phyloP scores from a whole-genome alignment of 2,329 filamentous ascomycete species.

The Cladobotryum mycophilum region DNA sequence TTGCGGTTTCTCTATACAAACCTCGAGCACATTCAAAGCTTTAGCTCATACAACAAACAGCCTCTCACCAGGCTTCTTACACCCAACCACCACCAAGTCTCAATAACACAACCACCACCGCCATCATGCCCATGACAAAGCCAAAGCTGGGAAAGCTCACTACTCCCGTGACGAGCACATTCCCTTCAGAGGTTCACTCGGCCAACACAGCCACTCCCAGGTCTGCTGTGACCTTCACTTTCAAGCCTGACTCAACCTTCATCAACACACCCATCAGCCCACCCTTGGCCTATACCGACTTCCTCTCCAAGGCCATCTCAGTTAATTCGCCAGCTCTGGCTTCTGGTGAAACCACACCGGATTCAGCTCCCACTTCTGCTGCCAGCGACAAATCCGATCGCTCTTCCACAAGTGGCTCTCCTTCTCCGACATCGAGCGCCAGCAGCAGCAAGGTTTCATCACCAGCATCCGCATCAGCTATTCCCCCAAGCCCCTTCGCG shows the following conservation, averaged over 20 bases:
- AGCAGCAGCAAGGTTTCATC: slow-evolving; percentile 27
- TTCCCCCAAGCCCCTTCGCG: slow-evolving; percentile 48
- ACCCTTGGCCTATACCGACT: slow-evolving; percentile 84
- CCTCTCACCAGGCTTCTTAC: not conserved
- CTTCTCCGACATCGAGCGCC: slow-evolving; percentile 36
- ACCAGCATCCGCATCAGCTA: slow-evolving; percentile 31
- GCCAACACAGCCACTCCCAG: slow-evolving; percentile 64
- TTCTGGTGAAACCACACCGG: slow-evolving; percentile 43
- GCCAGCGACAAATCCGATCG: slow-evolving; percentile 49
- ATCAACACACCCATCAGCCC: slow-evolving; percentile 91
- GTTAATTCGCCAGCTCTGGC: slow-evolving; percentile 62
- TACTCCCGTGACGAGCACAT: slow-evolving; percentile 57
- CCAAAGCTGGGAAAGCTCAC: slow-evolving; percentile 57
- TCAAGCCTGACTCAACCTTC: slow-evolving; percentile 41
- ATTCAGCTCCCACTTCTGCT: slow-evolving; percentile 49
- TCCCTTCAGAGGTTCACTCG: slow-evolving; percentile 55
- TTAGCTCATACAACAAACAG: not conserved
- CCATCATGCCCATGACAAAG: slow-evolving; percentile 45
- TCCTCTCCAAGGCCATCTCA: slow-evolving; percentile 72
- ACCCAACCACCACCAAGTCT: not conserved
- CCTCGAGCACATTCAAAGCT: not conserved
- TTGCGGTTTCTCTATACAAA: slow-evolving; percentile 2
- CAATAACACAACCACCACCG: slow-evolving; percentile 6
- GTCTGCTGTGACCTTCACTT: slow-evolving; percentile 37
- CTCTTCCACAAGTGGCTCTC: slow-evolving; percentile 50